These are phyloP conservation scores for Alternaria sp. DNA, from an alignment of 2,329 filamentous ascomycete genomes.

Conservation along the genomic window DNA sequence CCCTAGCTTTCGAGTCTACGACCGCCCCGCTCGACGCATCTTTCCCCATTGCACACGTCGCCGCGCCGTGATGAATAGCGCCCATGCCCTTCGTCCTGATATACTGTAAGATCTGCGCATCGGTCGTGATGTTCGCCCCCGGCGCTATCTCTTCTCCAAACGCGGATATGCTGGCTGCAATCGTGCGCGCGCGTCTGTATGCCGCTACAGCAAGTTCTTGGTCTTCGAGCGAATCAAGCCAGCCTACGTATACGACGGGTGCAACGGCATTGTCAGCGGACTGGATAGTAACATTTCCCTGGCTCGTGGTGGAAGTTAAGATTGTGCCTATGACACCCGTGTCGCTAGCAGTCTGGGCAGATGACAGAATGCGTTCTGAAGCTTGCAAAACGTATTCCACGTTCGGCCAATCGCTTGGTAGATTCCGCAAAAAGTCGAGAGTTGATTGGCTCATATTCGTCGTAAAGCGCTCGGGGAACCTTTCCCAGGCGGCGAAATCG, in stretches of 20 bases:
- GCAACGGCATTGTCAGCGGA: conserved; percentile 3
- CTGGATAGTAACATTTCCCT: conserved; percentile 9
- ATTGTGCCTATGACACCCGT: conserved; percentile 8
- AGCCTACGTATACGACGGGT: conserved; percentile 2
- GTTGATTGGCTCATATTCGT: conserved; percentile 7
- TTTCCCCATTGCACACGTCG: conserved; percentile 6
- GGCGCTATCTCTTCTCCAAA: conserved; percentile 10
- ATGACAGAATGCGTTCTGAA: background rate
- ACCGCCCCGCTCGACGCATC: background rate
- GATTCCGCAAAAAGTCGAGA: background rate
- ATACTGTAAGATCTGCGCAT: conserved; percentile 8
- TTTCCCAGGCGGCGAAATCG: conserved; percentile 11
- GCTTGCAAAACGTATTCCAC: conserved; percentile 5
- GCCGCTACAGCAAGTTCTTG: conserved; percentile 11
- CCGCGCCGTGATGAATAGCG: conserved; percentile 6
- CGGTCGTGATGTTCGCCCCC: conserved; percentile 5
- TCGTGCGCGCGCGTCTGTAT: conserved; percentile 5
- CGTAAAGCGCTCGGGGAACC: background rate
- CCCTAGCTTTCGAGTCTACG: conserved; percentile 9
- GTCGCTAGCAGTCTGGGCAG: background rate
- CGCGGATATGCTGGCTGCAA: conserved; percentile 5
- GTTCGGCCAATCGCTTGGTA: conserved; percentile 10
- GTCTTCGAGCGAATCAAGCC: conserved; percentile 8
- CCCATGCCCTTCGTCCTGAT: conserved; percentile 7
- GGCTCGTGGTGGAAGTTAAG: conserved; percentile 6